Evolutionary conservation across 805 yeast genomes (phyloP).

Genomic region (Monosporozyma unispora): DNA sequence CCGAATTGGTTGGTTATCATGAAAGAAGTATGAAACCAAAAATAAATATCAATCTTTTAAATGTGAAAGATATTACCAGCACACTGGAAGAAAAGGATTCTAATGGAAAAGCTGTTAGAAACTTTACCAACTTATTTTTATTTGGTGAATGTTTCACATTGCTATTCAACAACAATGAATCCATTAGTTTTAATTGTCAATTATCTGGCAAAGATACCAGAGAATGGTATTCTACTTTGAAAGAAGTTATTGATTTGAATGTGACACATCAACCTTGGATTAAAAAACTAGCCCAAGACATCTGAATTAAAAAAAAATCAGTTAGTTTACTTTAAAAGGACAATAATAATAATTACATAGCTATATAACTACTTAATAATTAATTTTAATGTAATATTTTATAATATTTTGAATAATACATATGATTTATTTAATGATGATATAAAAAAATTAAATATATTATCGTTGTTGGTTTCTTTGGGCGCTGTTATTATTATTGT

Average conservation of each 20-base stretch:
- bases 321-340: neutral
- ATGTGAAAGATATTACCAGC: constrained; percentile 42
- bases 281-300: constrained; percentile 16
- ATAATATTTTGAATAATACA: neutral
- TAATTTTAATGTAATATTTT: neutral
- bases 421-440: neutral
- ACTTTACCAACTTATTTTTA: constrained; percentile 62
- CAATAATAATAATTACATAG: neutral
- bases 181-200: constrained; percentile 80
- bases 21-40: constrained; percentile 59
- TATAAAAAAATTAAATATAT: neutral
- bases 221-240: constrained; percentile 57
- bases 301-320: neutral
- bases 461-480: constrained; percentile 1
- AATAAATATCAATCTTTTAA: constrained; percentile 66
- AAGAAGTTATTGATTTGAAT: constrained; percentile 46
- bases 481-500: neutral
- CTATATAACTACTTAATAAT: neutral
- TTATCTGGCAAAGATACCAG: constrained; percentile 43
- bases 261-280: constrained; percentile 58
- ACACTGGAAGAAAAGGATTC: constrained; percentile 20
- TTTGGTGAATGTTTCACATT: constrained; percentile 70
- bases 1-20: constrained; percentile 66
- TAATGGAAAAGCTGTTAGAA: constrained; percentile 35
- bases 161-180: constrained; percentile 69